phyloP scores from a whole-genome alignment of 371 early-diverging fungal species.

The Mortierella sp. region DNA sequence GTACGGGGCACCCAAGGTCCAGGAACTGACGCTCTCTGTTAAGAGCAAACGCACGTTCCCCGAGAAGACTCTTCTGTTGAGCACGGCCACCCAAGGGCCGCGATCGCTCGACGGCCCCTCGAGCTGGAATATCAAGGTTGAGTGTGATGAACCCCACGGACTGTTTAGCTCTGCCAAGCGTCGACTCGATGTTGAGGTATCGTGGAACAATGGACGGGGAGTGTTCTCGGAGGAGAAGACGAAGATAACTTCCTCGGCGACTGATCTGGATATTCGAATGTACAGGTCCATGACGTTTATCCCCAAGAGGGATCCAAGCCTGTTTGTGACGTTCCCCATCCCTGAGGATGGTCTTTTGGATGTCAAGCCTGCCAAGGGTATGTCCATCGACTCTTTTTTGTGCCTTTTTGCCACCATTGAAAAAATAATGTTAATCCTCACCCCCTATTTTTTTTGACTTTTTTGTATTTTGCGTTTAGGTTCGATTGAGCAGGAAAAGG shows the following conservation, averaged over 20 bases:
- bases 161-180: no score
- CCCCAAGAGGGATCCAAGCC: neutral
- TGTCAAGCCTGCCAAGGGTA: neutral
- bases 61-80: neutral
- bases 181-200: neutral
- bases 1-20: neutral
- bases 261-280: neutral
- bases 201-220: neutral
- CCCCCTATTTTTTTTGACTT: no score
- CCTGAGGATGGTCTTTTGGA: neutral
- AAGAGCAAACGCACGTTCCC: neutral
- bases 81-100: neutral
- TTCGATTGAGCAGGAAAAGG: neutral
- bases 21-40: neutral
- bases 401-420: no score
- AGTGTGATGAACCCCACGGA: neutral
- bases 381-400: no score
- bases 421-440: no score
- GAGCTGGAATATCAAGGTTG: neutral
- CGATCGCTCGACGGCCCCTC: neutral
- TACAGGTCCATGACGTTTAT: neutral
- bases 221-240: no score
- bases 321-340: neutral
- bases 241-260: neutral
- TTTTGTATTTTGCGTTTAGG: neutral